Evolutionary conservation across 2,329 filamentous ascomycete species (phyloP), one percentile per base, ranked within the genome.

Genomic region (Colletotrichum cordylinicola): DNA sequence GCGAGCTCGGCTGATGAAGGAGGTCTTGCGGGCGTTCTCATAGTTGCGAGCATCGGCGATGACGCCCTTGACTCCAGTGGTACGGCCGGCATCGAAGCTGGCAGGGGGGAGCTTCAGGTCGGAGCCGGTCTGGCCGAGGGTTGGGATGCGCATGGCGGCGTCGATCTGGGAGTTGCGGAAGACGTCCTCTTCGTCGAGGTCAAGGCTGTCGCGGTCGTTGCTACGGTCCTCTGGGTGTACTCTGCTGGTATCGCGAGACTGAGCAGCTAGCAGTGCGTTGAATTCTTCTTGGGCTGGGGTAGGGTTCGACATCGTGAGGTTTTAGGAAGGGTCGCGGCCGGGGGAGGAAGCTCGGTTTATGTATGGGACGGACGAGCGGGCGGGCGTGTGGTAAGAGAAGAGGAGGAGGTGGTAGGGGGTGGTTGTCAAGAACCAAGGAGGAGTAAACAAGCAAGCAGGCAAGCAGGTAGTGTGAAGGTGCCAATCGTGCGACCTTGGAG

Each of bases 41-140:
- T 94, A 96, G 80, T 93, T 92, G 81, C 94, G 90, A 48, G 95
- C 95, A 82, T 97, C 95, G 80, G 94, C 94, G 81, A 97, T 96
- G 84, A 97, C 95, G 77, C 95, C 95, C 87, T 96, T 96, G 79
- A 96, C 94, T 62, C 95, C 95, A 4, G 94, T 96, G 79, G 94
- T 93, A 78, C 92, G 90, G 74, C 93, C 93, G 69, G 87, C 91
- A 83, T 94, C 91, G 81, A 93, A 93, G 72, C 88, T 89, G 15
- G 87, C 87, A 12, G 91, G 91, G 16, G 92, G 92, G 76, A 94
- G 90, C 81, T 89, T 90, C 80, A 94, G 84, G 73, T 87, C 88
- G 84, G 83, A 89, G 77, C 78, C 81, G 82, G 82, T 88, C 78
- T 82, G 80, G 76, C 76, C 85, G 78, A 90, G 85, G 75, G 89